Evolutionary conservation across 2,329 filamentous ascomycete species (phyloP).

Genomic region (Arthrobotrys conoides): DNA sequence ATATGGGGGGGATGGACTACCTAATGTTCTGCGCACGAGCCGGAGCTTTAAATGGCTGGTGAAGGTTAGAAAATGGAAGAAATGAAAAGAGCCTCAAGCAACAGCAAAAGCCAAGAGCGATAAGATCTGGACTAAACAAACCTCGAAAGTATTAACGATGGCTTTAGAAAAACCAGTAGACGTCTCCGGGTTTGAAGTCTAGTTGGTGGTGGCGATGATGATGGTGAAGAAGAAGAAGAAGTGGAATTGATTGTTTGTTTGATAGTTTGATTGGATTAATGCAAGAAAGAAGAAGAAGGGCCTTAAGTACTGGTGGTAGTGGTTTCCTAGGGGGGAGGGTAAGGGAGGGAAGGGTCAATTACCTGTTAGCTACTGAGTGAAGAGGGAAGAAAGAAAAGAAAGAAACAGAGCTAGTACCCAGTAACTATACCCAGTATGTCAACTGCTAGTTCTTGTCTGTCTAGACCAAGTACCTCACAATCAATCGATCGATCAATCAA

Average conservation of each 20-base stretch:
- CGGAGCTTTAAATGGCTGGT: conserved; percentile 11
- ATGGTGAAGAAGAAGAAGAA: too few species aligned
- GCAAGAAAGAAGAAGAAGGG: background rate
- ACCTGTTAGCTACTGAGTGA: background rate
- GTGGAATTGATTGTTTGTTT: background rate
- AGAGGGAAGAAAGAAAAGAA: background rate
- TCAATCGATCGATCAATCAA: too few species aligned
- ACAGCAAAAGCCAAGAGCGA: conserved; percentile 16
- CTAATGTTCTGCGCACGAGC: conserved; percentile 61
- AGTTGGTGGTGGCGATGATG: background rate
- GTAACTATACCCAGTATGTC: too few species aligned
- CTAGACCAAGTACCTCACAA: too few species aligned
- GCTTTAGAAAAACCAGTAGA: conserved; percentile 12
- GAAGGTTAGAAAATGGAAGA: conserved; percentile 2
- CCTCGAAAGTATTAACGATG: conserved; percentile 15
- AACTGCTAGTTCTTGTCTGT: too few species aligned
- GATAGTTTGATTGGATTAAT: background rate
- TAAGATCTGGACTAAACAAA: conserved; percentile 29
- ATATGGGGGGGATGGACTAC: background rate
- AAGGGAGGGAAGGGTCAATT: background rate
- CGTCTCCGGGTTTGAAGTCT: background rate
- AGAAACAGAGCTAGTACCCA: background rate
- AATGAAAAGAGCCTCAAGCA: conserved; percentile 13
- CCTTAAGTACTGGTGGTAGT: background rate
- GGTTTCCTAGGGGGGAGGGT: background rate